Evolutionary conservation across 306 rosid species (phyloP), one percentile per base, ranked within the genome.

Genomic region (Gastrolobium villosum): DNA sequence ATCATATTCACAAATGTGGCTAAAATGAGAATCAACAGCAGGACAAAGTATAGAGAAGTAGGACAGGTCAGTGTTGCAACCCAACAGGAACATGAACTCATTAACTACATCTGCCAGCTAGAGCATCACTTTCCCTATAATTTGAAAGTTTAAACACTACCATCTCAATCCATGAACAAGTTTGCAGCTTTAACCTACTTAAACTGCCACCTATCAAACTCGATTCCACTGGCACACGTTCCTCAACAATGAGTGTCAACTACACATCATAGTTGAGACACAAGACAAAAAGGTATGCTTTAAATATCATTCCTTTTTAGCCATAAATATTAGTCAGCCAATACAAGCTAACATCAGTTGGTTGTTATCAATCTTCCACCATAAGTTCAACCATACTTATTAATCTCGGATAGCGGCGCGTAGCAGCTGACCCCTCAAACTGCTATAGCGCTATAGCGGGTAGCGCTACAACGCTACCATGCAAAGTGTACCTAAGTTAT

Each of bases 331-430:
- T 48, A 68, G 34, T 35, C 0, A 8, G 59, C 36, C 8, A 61
- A 59, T 48, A 40, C 43, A 61, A 75, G 45, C 74, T 37, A 15
- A 13, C n/a, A 48, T 20, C 45, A 4, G 40, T 6, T 14, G 5
- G 56, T 49, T 30, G 28, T 35, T 7, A 45, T 34, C 74, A 78
- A 13, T 37, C n/a, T 80, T 40, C 60, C 43, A 48, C 6, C 65
- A 55, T 39, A 72, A 75, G 20, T 64, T 60, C 65, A 61, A 39
- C 14, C n/a, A n/a, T n/a, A n/a, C n/a, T n/a, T n/a, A n/a, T n/a
- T n/a, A n/a, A n/a, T n/a, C n/a, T n/a, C n/a, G n/a, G n/a, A n/a
- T n/a, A n/a, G n/a, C n/a, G n/a, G n/a, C n/a, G n/a, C n/a, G n/a
- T n/a, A n/a, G n/a, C n/a, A n/a, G n/a, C n/a, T n/a, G n/a, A n/a